A percentile compares a stretch with the other conserved stretches of the same genome.
phyloP scores from a whole-genome alignment of 768 basidiomycete genomes.

The Phylloporus arenicola region DNA sequence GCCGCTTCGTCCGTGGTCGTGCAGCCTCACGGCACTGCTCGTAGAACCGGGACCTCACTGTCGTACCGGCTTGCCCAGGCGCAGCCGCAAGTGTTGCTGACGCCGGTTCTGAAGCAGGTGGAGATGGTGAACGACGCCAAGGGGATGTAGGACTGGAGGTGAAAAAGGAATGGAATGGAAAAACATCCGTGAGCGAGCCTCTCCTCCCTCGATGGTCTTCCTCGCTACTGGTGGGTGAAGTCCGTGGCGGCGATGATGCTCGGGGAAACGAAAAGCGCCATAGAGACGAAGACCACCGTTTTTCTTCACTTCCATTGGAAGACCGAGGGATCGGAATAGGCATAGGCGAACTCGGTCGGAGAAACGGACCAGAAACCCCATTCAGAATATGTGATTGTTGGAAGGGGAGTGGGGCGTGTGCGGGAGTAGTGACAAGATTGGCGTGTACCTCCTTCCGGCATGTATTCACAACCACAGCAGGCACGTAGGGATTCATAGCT shows the following conservation, averaged over 20 bases:
- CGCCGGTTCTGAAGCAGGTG: slow-evolving; percentile 31
- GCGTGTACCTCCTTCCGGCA: slow-evolving; percentile 22
- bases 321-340: slow-evolving; percentile 28
- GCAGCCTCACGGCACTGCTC: slow-evolving; percentile 31
- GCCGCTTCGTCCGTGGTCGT: slow-evolving; percentile 38
- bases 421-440: slow-evolving; percentile 4
- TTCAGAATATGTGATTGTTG: slow-evolving; percentile 10
- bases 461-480: slow-evolving; percentile 25
- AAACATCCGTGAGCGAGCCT: slow-evolving; percentile 37
- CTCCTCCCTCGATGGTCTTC: slow-evolving; percentile 25
- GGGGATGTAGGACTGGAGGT: slow-evolving; percentile 28
- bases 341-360: slow-evolving; percentile 24
- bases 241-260: slow-evolving; percentile 24
- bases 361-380: slow-evolving; percentile 13
- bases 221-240: slow-evolving; percentile 16
- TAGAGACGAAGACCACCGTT: slow-evolving; percentile 31
- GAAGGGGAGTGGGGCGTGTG: slow-evolving; percentile 9
- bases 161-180: slow-evolving; percentile 41
- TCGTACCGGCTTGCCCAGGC: slow-evolving; percentile 15
- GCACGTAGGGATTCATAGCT: slow-evolving; percentile 21
- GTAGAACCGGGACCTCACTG: slow-evolving; percentile 23
- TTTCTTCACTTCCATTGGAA: slow-evolving; percentile 28
- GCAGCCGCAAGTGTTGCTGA: slow-evolving; percentile 28
- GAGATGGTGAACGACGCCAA: slow-evolving; percentile 37
- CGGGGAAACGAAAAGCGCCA: slow-evolving; percentile 35